Evolutionary conservation across 2,329 filamentous ascomycete species (phyloP), one percentile per base, ranked within the genome.

Genomic region (Aspergillus ruber): DNA sequence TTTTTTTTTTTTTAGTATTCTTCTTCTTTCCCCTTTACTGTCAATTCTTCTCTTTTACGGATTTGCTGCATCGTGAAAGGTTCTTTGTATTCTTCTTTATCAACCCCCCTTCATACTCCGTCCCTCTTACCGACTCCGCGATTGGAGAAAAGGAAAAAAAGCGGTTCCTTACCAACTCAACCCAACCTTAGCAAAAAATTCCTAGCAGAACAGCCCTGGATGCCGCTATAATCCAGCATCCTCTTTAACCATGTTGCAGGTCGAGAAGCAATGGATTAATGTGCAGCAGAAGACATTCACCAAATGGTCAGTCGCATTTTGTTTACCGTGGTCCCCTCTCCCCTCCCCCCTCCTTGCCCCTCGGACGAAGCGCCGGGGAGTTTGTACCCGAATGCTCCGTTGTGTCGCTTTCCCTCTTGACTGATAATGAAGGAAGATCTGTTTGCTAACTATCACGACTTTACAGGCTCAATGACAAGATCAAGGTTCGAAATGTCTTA

Each of bases 211-310:
- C 54, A 53, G 55, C 58, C 58, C 55, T 64, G 60, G 47, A 67
- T 67, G 65, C 58, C 51, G 55, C 52, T 54, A 21, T 40, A 20
- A 40, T 23, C 12, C 6, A 20, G 12, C 46, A 48, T 43, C 38
- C 46, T 44, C 44, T 47, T 44, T 46, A 62, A 65, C 49, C 56
- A 74, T 74, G 71, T 70, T 73, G 64, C 67, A 68, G 60, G 68
- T 74, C 57, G 80, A 84, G 69, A 78, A 81, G 73, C 77, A 80
- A 70, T 83, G 80, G 80, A 75, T 83, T 61, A 80, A 78, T 65
- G 90, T 95, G 72, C 91, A 97, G 76, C 86, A 97, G 71, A 98
- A 97, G 80, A 98, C 93, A 23, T 98, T 98, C 72, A 95, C 90
- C 50, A 98, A 97, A 88, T 98, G 93, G 86, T 88, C 43, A 7